A percentile compares a stretch with the other conserved stretches of the same genome.
These are phyloP conservation scores for Coemansia sp. DNA, from an alignment of 192 early-diverging fungal genomes.

Conservation along the genomic window DNA sequence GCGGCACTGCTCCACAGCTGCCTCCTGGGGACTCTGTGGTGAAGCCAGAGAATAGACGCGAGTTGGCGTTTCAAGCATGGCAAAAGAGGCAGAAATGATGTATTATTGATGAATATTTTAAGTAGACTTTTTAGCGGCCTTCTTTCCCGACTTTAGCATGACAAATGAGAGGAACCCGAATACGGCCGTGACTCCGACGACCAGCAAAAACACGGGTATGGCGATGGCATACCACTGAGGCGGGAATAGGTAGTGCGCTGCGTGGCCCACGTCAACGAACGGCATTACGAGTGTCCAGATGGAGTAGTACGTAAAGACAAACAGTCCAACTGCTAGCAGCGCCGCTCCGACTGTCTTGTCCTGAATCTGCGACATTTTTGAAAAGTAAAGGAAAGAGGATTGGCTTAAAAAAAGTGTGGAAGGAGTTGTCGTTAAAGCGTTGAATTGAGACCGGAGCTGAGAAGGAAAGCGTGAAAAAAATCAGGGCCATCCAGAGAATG, in stretches of 20 bases:
- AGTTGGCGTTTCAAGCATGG: constrained; percentile 28
- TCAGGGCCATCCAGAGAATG: not conserved
- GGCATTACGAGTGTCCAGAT: constrained; percentile 88
- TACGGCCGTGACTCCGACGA: constrained; percentile 73
- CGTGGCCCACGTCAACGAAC: constrained; percentile 76
- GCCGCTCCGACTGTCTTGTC: constrained; percentile 81
- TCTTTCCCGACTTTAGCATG: constrained; percentile 77
- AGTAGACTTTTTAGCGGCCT: constrained; percentile 69
- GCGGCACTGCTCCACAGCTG: constrained; percentile 26
- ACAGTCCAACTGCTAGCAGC: constrained; percentile 64
- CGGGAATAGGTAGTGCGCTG: constrained; percentile 75
- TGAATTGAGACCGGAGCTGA: not conserved
- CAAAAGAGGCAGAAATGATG: constrained; percentile 4
- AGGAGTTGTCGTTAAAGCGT: not conserved
- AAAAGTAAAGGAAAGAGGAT: not conserved
- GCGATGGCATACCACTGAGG: constrained; percentile 83
- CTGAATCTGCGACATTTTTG: constrained; percentile 47
- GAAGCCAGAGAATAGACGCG: constrained; percentile 11
- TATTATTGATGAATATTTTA: constrained; percentile 21
- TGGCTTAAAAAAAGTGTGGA: not conserved
- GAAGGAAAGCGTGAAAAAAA: not conserved
- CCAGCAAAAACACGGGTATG: constrained; percentile 77
- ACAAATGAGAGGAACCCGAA: constrained; percentile 78
- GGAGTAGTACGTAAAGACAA: constrained; percentile 86
- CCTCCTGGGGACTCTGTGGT: not conserved